Evolutionary conservation across 2,329 filamentous ascomycete genomes (phyloP).

Genomic region (Ophiostoma triangulosporum): DNA sequence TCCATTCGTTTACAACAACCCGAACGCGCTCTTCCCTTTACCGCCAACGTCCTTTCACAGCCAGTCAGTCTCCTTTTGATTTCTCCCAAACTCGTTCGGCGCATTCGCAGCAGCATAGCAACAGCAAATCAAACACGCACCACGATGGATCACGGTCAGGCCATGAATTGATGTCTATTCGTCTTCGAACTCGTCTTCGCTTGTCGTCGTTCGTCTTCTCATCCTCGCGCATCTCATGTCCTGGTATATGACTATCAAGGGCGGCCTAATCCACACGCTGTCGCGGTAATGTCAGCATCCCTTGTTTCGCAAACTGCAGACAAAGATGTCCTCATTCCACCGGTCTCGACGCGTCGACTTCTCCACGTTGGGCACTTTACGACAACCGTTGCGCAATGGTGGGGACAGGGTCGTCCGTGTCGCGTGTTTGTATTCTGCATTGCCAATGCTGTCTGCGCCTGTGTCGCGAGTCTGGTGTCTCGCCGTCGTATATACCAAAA

Average conservation of each 20-base stretch:
- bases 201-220: no score
- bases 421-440: not conserved
- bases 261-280: not conserved
- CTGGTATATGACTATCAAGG: not conserved
- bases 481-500: not conserved
- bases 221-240: not conserved
- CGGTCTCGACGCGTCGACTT: not conserved
- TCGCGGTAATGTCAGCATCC: not conserved
- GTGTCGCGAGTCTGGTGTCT: not conserved
- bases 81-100: not conserved
- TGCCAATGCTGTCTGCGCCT: not conserved
- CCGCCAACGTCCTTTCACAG: not conserved
- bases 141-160: no score
- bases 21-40: not conserved
- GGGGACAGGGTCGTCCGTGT: not conserved
- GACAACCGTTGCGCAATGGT: not conserved
- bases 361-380: not conserved
- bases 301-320: not conserved
- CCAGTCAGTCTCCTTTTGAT: not conserved
- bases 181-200: not conserved
- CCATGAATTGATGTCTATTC: no score
- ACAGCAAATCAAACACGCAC: no score
- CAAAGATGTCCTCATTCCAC: not conserved
- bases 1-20: not conserved
- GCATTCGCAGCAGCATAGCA: no score